Percentiles rank a stretch among this genome's conserved stretches.
Conservation (phyloP, 805 yeast species). For the Spathaspora sp. region DNA sequence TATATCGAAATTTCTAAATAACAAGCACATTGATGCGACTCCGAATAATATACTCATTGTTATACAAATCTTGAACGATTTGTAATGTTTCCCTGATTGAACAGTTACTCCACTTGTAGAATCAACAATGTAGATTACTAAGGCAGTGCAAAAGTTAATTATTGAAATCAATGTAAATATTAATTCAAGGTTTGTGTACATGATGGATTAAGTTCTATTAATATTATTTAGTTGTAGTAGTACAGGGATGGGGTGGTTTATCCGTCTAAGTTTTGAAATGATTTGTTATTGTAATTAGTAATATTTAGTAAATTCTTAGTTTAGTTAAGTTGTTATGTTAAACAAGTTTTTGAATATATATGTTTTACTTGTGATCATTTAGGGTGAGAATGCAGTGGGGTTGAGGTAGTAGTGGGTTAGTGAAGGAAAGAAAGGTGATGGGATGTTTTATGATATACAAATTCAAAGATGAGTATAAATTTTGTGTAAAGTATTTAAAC, state of each 20-base stretch:
- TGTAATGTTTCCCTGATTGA: constrained; percentile 15
- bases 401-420: background rate
- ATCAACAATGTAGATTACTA: constrained; percentile 13
- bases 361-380: background rate
- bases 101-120: constrained; percentile 10
- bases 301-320: too few species aligned
- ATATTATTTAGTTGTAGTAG: background rate
- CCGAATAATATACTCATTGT: constrained; percentile 17
- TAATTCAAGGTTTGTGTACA: constrained; percentile 11
- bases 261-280: background rate
- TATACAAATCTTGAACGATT: constrained; percentile 16
- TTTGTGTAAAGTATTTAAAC: background rate
- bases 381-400: background rate
- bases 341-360: background rate
- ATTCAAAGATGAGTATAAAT: background rate
- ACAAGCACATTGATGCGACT: constrained; percentile 11
- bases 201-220: constrained; percentile 1
- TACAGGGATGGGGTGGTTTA: background rate
- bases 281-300: background rate
- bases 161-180: constrained; percentile 15
- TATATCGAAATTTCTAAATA: constrained; percentile 4
- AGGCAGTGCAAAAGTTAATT: constrained; percentile 14
- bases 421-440: too few species aligned
- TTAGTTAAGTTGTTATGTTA: background rate
- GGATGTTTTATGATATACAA: background rate